A percentile compares a stretch with the other conserved stretches of the same genome.
These are phyloP conservation scores for Xylaria acuta DNA, from an alignment of 495 filamentous ascomycete genomes.

Conservation along the genomic window DNA sequence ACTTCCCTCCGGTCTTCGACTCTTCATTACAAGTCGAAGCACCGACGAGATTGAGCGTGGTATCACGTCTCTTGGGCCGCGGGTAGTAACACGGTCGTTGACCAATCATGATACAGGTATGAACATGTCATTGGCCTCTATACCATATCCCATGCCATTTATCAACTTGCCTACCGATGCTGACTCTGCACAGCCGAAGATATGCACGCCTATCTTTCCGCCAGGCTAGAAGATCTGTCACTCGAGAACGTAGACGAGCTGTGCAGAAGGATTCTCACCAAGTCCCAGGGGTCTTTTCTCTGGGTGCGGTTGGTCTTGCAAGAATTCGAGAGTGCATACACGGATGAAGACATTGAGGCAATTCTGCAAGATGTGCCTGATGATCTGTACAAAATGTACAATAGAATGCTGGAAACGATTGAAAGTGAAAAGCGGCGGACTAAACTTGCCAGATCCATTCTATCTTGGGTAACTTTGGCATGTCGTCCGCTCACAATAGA, in stretches of 20 bases:
- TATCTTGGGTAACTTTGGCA: conserved; percentile 40
- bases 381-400: conserved; percentile 38
- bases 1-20: conserved; percentile 27
- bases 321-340: conserved; percentile 40
- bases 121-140: conserved; percentile 16
- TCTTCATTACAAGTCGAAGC: conserved; percentile 37
- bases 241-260: conserved; percentile 32
- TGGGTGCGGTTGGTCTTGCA: conserved; percentile 43
- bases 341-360: conserved; percentile 38
- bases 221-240: conserved; percentile 31
- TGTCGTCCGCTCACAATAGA: conserved; percentile 38
- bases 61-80: conserved; percentile 26
- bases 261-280: conserved; percentile 39
- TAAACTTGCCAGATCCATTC: conserved; percentile 36
- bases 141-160: conserved; percentile 4
- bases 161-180: conserved; percentile 22
- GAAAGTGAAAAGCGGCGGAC: conserved; percentile 28
- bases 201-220: conserved; percentile 35
- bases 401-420: conserved; percentile 37
- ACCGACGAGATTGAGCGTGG: conserved; percentile 30
- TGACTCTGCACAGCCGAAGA: conserved; percentile 34
- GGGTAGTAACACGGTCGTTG: conserved; percentile 17
- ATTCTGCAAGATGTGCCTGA: conserved; percentile 38
- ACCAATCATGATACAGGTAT: conserved; percentile 19
- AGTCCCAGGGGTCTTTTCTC: conserved; percentile 44